Percentiles rank a stretch among this genome's conserved stretches.
These are phyloP conservation scores for Balansia obtecta DNA, from an alignment of 2,329 filamentous ascomycete species.

Conservation along the genomic window DNA sequence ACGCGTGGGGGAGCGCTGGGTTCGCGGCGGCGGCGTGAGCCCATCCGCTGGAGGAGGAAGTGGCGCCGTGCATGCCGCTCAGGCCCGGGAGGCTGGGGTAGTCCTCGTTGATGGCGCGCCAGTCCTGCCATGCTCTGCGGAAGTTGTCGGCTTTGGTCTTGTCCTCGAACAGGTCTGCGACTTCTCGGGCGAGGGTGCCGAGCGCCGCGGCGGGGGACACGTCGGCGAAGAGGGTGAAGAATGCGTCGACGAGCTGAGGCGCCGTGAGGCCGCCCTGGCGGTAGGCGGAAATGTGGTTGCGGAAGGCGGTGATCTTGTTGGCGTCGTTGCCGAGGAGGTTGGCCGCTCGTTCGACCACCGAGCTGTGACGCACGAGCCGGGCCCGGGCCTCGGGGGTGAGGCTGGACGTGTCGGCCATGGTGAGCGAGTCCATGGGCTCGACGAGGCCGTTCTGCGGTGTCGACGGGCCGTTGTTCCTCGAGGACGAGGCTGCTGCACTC, in stretches of 20 bases:
- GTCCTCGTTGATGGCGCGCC: constrained; percentile 91
- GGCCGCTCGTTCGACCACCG: constrained; percentile 75
- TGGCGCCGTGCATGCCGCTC: constrained; percentile 51
- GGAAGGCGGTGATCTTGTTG: constrained; percentile 65
- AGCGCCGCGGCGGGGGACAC: constrained; percentile 69
- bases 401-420: constrained; percentile 34
- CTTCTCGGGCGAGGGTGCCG: constrained; percentile 79
- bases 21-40: constrained; percentile 46
- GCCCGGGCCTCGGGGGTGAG: constrained; percentile 69
- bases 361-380: constrained; percentile 64
- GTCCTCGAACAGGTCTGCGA: constrained; percentile 87
- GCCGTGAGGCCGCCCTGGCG: constrained; percentile 58
- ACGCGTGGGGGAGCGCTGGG: constrained; percentile 29
- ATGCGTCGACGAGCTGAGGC: constrained; percentile 68
- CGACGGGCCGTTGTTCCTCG: not conserved
- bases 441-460: constrained; percentile 10
- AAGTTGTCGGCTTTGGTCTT: constrained; percentile 59
- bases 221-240: constrained; percentile 74
- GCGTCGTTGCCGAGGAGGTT: constrained; percentile 69
- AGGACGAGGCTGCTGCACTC: constrained; percentile 8
- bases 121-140: constrained; percentile 82
- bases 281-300: constrained; percentile 67
- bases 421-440: constrained; percentile 36
- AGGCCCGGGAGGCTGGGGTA: constrained; percentile 79
- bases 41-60: constrained; percentile 46